Base-by-base conservation (phyloP, 2,329 filamentous ascomycete genomes). In the Epichloe amarillans region DNA sequence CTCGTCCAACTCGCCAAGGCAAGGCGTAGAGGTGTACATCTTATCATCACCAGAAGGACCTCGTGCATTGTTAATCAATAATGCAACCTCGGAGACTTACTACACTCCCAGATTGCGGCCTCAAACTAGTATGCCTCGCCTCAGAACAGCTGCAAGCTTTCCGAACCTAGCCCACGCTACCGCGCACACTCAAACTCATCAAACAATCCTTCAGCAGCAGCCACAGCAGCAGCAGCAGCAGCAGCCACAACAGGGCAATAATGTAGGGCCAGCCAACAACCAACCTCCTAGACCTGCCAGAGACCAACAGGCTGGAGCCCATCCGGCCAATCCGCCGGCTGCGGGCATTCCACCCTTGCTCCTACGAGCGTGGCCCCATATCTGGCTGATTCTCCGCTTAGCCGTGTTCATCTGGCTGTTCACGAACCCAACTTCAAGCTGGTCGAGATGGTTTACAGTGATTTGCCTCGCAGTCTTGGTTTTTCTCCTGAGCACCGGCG, bases 341-440 rank as follows among this genome's bases (percentile, higher is more conserved):
- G 62, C 55, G 17, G 66, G 60, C 7, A 40, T 68, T 7, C 64
- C 64, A 4, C 62, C 62, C 21, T 42, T 68, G 12, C 49, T 69
- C 5, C 54, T 66, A 49, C 62, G 63, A 15, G 50, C 79, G n/a
- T 77, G 75, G 69, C 78, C 78, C n/a, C 74, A 82, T 49, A 60
- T 84, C 30, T 84, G 80, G 80, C 69, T 83, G 48, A 56, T 82
- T 1, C 66, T 79, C 37, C 73, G 80, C 7, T 64, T 84, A 8
- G 68, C 71, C 11, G 64, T 78, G 5, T 82, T 84, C 60, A 72
- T 83, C 12, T 84, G 79, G 77, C 79, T 81, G 64, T 83, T 84
- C 54, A 82, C 80, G 0, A 73, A 73, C 10, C 73, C 76, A 0
- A 71, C 73, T 43, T 69, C 73, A 2, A 81, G 73, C 58, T 83